A percentile compares a stretch with the other conserved stretches of the same genome.
phyloP scores from a whole-genome alignment of 2,329 filamentous ascomycete genomes.

The Pseudofabraea citricarpa region DNA sequence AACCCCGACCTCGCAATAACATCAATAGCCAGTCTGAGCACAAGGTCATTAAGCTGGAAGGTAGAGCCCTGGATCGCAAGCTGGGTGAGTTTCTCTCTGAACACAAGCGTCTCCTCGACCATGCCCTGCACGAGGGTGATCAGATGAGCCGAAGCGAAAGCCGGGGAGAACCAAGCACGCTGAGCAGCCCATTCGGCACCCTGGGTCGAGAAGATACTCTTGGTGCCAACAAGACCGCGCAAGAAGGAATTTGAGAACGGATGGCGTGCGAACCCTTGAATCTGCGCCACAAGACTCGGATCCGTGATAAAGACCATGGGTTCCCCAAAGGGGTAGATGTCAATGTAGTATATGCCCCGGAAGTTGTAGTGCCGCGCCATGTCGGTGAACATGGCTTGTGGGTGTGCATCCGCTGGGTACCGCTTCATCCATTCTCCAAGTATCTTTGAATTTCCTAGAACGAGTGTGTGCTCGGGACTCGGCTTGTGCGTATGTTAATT shows the following conservation, averaged over 20 bases:
- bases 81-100: slow-evolving; percentile 12
- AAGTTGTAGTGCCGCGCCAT: slow-evolving; percentile 12
- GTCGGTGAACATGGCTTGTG: slow-evolving; percentile 8
- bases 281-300: slow-evolving; percentile 9
- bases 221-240: slow-evolving; percentile 8
- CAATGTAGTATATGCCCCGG: slow-evolving; percentile 15
- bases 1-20: slow-evolving; percentile 11
- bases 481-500: slow-evolving; percentile 8
- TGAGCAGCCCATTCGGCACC: slow-evolving; percentile 11
- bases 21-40: slow-evolving; percentile 12
- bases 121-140: slow-evolving; percentile 10
- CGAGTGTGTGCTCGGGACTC: slow-evolving; percentile 9
- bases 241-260: slow-evolving; percentile 6
- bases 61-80: slow-evolving; percentile 7
- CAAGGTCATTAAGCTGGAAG: slow-evolving; percentile 9
- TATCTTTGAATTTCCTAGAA: slow-evolving; percentile 12
- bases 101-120: slow-evolving; percentile 14
- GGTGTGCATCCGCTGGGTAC: slow-evolving; percentile 12
- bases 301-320: slow-evolving; percentile 12
- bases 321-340: slow-evolving; percentile 13
- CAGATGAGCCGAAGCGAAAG: slow-evolving; percentile 9
- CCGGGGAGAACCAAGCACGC: slow-evolving; percentile 12
- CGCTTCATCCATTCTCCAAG: slow-evolving; percentile 10
- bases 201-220: slow-evolving; percentile 8
- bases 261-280: slow-evolving; percentile 9